Percentiles rank a stretch among this genome's conserved stretches.
These are phyloP conservation scores for Thelephora terrestris DNA, from an alignment of 1,284 basidiomycete genomes.

Conservation along the genomic window DNA sequence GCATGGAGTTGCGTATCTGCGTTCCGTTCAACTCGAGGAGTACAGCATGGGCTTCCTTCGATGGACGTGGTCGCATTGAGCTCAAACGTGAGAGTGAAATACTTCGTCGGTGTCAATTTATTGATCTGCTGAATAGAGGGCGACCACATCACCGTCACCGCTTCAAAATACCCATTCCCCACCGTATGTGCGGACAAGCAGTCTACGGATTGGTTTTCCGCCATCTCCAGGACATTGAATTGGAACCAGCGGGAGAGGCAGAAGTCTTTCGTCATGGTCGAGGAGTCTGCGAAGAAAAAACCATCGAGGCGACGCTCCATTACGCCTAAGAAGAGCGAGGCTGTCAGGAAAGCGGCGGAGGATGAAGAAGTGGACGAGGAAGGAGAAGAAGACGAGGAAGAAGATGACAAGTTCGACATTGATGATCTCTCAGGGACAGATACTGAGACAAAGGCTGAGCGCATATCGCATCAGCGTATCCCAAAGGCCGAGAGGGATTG, in stretches of 20 bases:
- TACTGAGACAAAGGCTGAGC: constrained; percentile 1
- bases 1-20: constrained; percentile 96
- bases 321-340: background rate
- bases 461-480: background rate
- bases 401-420: constrained; percentile 82
- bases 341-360: constrained; percentile 22
- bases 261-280: constrained; percentile 96
- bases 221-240: constrained; percentile 91
- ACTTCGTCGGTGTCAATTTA: background rate
- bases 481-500: constrained; percentile 19
- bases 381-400: constrained; percentile 44
- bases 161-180: constrained; percentile 97
- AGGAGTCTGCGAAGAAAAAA: constrained; percentile 37
- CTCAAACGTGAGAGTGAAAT: constrained; percentile 66
- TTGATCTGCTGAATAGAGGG: constrained; percentile 55
- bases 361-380: constrained; percentile 39
- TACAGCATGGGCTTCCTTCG: constrained; percentile 98
- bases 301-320: background rate
- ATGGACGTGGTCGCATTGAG: constrained; percentile 94
- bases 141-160: constrained; percentile 98
- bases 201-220: constrained; percentile 96
- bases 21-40: constrained; percentile 98
- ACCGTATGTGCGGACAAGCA: constrained; percentile 97
- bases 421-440: constrained; percentile 64
- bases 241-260: constrained; percentile 98